phyloP scores from a whole-genome alignment of 768 basidiomycete species.

The Porphyrellus cyaneotinctus region DNA sequence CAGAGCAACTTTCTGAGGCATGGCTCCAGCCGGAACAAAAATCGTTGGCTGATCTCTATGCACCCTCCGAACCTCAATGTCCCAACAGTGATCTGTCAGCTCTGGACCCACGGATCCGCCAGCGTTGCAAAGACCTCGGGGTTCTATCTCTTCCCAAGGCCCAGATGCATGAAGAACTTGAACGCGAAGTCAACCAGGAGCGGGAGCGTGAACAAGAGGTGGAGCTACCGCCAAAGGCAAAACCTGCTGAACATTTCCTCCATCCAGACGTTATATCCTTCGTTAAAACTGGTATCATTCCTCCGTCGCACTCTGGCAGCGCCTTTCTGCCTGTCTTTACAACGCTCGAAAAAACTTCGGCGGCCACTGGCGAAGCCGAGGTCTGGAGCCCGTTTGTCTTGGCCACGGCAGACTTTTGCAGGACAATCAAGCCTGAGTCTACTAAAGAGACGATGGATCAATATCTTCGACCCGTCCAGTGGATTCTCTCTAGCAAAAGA shows the following conservation, averaged over 20 bases:
- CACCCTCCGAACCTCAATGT: neutral
- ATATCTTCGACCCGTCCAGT: constrained; percentile 19
- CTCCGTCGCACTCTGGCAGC: neutral
- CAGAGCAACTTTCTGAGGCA: neutral
- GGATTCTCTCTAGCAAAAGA: constrained; percentile 13
- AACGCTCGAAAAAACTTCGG: constrained; percentile 1
- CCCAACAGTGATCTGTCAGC: neutral
- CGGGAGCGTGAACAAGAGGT: constrained; percentile 38
- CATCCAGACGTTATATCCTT: constrained; percentile 3
- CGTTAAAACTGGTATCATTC: constrained; percentile 28
- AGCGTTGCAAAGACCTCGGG: constrained; percentile 11
- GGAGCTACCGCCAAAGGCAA: constrained; percentile 32
- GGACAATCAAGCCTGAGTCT: constrained; percentile 3
- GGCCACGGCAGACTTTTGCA: constrained; percentile 11
- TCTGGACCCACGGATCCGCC: constrained; percentile 1
- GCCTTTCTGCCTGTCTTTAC: neutral
- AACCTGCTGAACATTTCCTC: constrained; percentile 16
- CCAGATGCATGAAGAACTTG: constrained; percentile 40
- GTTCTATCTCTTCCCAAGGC: constrained; percentile 6
- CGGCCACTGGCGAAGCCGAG: constrained; percentile 13
- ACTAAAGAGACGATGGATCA: neutral
- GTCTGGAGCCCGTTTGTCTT: constrained; percentile 1
- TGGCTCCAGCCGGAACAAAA: constrained; percentile 20
- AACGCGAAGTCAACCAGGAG: constrained; percentile 42
- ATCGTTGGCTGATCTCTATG: constrained; percentile 26